Conservation (phyloP, 1,284 basidiomycete genomes). For the Stygiomarasmius scandens region DNA sequence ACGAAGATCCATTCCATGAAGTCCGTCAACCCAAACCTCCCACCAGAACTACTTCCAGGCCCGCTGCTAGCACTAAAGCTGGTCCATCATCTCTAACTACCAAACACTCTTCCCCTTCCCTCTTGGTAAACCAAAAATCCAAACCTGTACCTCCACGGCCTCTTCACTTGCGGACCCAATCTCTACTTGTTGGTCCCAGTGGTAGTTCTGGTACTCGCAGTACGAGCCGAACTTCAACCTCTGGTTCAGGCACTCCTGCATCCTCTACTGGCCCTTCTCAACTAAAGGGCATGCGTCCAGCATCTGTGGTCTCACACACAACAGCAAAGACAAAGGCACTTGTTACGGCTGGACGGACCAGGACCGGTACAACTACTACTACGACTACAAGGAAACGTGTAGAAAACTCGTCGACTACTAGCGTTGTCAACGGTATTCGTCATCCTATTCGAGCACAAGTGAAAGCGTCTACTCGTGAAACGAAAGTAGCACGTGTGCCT, state of each 20-base stretch:
- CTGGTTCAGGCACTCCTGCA: neutral
- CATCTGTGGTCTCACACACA: neutral
- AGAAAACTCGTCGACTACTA: neutral
- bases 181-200: neutral
- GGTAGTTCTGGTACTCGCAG: conserved; percentile 9
- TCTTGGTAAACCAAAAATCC: conserved; percentile 1
- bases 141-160: conserved; percentile 1
- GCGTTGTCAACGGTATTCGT: neutral
- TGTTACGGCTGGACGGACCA: neutral
- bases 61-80: neutral
- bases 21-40: neutral
- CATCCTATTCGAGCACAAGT: neutral
- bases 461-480: neutral
- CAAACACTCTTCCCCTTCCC: conserved; percentile 1
- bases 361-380: neutral
- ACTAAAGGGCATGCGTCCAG: neutral
- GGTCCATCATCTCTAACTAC: too few relatives aligned
- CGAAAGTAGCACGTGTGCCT: neutral
- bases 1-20: conserved; percentile 27
- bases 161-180: conserved; percentile 6
- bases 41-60: neutral
- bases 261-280: neutral
- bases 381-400: neutral
- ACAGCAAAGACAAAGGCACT: neutral
- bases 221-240: neutral